These are phyloP conservation scores for Guyanaporus albipodus DNA, from an alignment of 768 basidiomycete species.

Conservation along the genomic window DNA sequence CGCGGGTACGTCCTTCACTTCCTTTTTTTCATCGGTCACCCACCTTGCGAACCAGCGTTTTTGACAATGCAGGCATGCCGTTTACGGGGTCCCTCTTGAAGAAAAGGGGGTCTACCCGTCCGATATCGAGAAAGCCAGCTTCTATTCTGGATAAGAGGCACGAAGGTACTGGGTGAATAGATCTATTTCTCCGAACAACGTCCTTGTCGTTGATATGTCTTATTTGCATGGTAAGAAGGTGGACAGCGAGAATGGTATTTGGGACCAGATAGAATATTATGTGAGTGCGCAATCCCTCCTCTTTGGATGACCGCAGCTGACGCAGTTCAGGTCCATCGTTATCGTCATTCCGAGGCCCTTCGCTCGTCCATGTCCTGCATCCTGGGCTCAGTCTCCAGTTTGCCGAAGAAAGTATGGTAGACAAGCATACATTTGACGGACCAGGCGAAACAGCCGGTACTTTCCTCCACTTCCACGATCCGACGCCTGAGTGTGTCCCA, in stretches of 20 bases:
- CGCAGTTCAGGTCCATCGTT: constrained; percentile 40
- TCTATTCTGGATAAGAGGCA: constrained; percentile 49
- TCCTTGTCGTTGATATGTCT: background rate
- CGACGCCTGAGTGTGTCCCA: constrained; percentile 15
- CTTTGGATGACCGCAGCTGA: background rate
- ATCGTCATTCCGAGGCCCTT: constrained; percentile 45
- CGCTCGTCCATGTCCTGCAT: constrained; percentile 46
- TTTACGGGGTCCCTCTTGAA: constrained; percentile 39
- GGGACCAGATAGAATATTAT: constrained; percentile 62
- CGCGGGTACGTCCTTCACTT: constrained; percentile 22
- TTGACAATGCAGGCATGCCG: constrained; percentile 45
- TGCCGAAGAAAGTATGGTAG: constrained; percentile 47
- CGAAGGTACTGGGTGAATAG: constrained; percentile 44
- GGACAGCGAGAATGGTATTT: constrained; percentile 44
- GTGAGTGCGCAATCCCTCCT: constrained; percentile 37
- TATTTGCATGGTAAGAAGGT: constrained; percentile 48
- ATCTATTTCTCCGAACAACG: background rate
- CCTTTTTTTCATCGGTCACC: constrained; percentile 9
- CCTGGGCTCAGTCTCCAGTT: constrained; percentile 49
- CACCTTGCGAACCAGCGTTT: constrained; percentile 35
- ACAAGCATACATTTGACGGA: constrained; percentile 43
- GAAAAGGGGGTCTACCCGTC: constrained; percentile 40
- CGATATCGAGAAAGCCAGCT: constrained; percentile 38
- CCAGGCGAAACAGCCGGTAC: constrained; percentile 38
- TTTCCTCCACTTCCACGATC: background rate